Conservation (phyloP, 2,329 filamentous ascomycete genomes). For the Colletotrichum abscissum region DNA sequence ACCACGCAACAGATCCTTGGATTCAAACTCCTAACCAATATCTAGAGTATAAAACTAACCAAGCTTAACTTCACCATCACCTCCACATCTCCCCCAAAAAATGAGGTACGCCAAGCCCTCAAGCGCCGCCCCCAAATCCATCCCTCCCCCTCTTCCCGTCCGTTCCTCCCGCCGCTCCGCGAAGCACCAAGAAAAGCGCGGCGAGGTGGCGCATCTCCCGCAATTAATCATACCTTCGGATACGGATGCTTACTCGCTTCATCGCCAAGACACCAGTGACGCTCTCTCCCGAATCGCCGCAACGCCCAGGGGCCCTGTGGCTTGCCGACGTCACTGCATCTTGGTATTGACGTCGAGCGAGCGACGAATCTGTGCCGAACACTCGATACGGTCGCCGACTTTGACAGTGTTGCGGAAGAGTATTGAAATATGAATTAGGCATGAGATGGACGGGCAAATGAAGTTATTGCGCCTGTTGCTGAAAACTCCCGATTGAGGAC, state of each 20-base stretch:
- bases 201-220: neutral
- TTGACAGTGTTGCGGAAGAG: too few relatives aligned
- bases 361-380: too few relatives aligned
- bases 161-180: neutral
- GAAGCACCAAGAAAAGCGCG: neutral
- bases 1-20: too few relatives aligned
- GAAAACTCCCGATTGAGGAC: too few relatives aligned
- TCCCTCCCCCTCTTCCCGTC: neutral
- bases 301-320: neutral
- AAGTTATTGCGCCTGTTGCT: too few relatives aligned
- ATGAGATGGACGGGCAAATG: too few relatives aligned
- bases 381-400: too few relatives aligned
- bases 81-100: neutral
- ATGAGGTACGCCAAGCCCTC: conserved; percentile 5
- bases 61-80: neutral
- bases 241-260: neutral
- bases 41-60: too few relatives aligned
- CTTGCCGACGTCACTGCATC: neutral
- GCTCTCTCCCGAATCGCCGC: neutral
- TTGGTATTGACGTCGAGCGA: too few relatives aligned
- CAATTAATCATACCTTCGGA: neutral
- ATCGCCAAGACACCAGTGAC: neutral
- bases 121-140: conserved; percentile 3
- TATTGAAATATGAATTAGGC: fast-evolving
- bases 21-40: too few relatives aligned